A percentile compares a stretch with the other conserved stretches of the same genome.
phyloP scores from a whole-genome alignment of 2,329 filamentous ascomycete genomes.

The Aspergillus pseudotamarii region DNA sequence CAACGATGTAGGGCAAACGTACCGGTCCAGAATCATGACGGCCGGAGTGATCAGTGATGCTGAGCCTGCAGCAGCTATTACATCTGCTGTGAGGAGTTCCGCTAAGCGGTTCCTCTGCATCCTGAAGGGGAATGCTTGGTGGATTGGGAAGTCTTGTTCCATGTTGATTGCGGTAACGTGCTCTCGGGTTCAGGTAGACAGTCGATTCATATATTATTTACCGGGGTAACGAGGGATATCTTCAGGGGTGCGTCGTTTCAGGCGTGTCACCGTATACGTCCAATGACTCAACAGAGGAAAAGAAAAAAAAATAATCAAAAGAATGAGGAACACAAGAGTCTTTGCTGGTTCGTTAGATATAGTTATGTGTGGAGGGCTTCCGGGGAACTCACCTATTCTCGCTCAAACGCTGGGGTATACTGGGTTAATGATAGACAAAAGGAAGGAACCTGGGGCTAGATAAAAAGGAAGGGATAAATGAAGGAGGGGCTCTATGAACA shows the following conservation, averaged over 20 bases:
- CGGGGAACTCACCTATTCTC: background rate
- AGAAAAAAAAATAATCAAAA: conserved; percentile 8
- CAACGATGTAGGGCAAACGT: conserved; percentile 23
- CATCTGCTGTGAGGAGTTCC: conserved; percentile 62
- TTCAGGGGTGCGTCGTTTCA: background rate
- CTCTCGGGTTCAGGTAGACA: background rate
- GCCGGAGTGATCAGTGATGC: conserved; percentile 75
- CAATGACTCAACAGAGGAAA: background rate
- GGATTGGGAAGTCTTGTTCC: conserved; percentile 29
- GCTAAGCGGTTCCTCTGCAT: conserved; percentile 39
- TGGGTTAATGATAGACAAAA: conserved; percentile 8
- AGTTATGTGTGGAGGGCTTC: background rate
- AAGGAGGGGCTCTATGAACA: conserved; percentile 12
- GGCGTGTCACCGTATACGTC: background rate
- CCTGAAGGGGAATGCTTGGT: conserved; percentile 26
- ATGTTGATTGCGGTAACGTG: conserved; percentile 19
- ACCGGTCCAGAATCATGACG: conserved; percentile 83
- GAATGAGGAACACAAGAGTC: background rate
- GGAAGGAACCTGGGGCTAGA: conserved; percentile 8
- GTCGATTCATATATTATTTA: background rate
- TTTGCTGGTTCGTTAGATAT: background rate
- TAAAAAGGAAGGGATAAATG: background rate
- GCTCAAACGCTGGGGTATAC: conserved; percentile 7
- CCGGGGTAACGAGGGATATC: background rate
- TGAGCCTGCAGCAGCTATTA: conserved; percentile 67